Percentiles rank a stretch among this genome's conserved stretches.
Conservation (phyloP, 345 rosid genomes). For the Heritiera littoralis region DNA sequence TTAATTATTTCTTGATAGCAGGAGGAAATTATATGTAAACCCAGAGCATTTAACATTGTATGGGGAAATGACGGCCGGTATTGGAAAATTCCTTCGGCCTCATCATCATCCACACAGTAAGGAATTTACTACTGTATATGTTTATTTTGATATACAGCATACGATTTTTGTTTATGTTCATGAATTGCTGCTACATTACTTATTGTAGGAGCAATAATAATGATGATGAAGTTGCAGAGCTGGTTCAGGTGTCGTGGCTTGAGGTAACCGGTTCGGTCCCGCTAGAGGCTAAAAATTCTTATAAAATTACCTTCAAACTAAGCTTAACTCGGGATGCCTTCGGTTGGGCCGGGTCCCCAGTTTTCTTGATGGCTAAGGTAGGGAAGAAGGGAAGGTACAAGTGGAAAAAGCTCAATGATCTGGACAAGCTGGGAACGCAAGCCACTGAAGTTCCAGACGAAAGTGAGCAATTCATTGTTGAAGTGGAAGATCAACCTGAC, state of each 20-base stretch:
- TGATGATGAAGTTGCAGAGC: conserved; percentile 19
- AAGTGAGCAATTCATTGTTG: conserved; percentile 16
- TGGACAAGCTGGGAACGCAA: conserved; percentile 1
- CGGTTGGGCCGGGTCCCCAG: conserved; percentile 53
- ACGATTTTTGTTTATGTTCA: neutral
- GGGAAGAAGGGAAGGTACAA: conserved; percentile 48
- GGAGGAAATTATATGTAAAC: neutral
- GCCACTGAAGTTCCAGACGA: conserved; percentile 17
- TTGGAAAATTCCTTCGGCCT: neutral
- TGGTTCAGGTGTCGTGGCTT: conserved; percentile 59
- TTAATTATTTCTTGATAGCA: neutral
- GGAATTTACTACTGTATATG: neutral
- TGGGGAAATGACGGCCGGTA: conserved; percentile 27
- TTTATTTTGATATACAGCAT: neutral
- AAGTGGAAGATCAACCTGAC: neutral
- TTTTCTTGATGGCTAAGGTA: conserved; percentile 57
- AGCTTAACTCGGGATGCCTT: conserved; percentile 39
- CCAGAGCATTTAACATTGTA: conserved; percentile 25
- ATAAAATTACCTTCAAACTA: conserved; percentile 41
- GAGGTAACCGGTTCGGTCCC: conserved; percentile 42
- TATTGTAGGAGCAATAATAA: neutral
- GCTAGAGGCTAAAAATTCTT: conserved; percentile 11
- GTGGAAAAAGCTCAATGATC: conserved; percentile 32
- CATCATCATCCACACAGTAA: neutral
- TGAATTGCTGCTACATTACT: neutral